These are phyloP conservation scores for Emmonsia crescens DNA, from an alignment of 2,329 filamentous ascomycete species.

Conservation along the genomic window DNA sequence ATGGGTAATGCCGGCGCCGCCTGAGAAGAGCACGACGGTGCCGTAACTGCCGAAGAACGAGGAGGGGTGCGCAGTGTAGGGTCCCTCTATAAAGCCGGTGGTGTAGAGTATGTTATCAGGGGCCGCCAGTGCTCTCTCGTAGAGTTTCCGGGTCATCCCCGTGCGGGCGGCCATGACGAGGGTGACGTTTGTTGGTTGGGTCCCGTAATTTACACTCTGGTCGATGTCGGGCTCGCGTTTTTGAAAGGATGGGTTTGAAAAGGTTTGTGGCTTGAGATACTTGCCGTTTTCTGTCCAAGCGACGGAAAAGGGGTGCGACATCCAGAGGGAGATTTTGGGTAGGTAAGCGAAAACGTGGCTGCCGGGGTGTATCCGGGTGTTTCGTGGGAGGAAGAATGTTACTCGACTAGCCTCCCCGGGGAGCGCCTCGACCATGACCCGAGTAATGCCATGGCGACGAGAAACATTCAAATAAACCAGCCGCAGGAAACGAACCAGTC, in stretches of 20 bases:
- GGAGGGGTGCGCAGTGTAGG: constrained; percentile 50
- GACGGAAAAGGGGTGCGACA: constrained; percentile 40
- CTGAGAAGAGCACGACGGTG: constrained; percentile 55
- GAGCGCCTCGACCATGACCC: constrained; percentile 47
- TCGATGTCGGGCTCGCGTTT: constrained; percentile 10
- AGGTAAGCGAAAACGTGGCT: constrained; percentile 53
- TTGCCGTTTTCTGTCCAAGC: constrained; percentile 34
- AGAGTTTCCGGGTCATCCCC: constrained; percentile 53
- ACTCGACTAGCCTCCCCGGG: constrained; percentile 50
- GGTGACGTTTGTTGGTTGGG: constrained; percentile 35
- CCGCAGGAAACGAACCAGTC: constrained; percentile 37
- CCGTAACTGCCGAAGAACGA: constrained; percentile 49
- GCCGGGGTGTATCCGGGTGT: constrained; percentile 44
- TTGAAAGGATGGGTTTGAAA: background rate
- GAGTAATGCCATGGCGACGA: constrained; percentile 38
- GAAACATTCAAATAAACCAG: constrained; percentile 46
- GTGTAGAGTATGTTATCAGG: constrained; percentile 42
- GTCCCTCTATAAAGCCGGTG: constrained; percentile 51
- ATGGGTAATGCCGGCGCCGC: constrained; percentile 56
- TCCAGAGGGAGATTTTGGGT: constrained; percentile 38
- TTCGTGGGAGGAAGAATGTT: constrained; percentile 48
- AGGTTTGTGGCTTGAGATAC: constrained; percentile 11
- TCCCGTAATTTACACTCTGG: constrained; percentile 10
- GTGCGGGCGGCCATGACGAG: constrained; percentile 50
- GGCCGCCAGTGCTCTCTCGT: constrained; percentile 42